These are phyloP conservation scores for Hibiscus mutabilis DNA, from an alignment of 345 rosid species.

Conservation along the genomic window DNA sequence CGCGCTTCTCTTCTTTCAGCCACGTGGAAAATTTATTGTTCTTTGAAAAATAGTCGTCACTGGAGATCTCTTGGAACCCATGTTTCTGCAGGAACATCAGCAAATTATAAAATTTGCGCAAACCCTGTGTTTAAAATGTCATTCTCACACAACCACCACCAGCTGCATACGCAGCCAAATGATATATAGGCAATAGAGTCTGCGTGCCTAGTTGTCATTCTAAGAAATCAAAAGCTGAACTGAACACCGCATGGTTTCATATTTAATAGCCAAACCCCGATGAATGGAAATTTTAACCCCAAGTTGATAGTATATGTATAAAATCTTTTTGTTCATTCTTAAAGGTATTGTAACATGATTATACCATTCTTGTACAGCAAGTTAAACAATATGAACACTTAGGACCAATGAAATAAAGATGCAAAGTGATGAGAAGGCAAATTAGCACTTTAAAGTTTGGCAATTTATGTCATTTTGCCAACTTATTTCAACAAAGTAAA, in stretches of 20 bases:
- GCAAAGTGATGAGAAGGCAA: background rate
- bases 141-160: background rate
- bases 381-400: background rate
- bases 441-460: background rate
- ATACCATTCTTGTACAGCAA: background rate
- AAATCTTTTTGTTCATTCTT: background rate
- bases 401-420: background rate
- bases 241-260: background rate
- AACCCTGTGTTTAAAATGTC: background rate
- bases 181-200: too few species aligned
- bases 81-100: constrained; percentile 35
- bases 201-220: background rate
- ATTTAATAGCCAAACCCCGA: background rate
- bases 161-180: background rate
- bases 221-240: background rate
- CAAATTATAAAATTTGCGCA: background rate
- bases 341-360: background rate
- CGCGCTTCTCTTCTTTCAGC: constrained; percentile 69
- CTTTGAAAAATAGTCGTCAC: constrained; percentile 81
- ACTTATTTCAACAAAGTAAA: background rate
- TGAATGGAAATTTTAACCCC: background rate
- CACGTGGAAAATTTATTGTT: constrained; percentile 85
- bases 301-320: background rate
- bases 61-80: constrained; percentile 56
- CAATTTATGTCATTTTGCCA: background rate